Percentiles rank a stretch among this genome's conserved stretches.
Conservation (phyloP, 179 eudicot genomes). For the Beta lomatogona region DNA sequence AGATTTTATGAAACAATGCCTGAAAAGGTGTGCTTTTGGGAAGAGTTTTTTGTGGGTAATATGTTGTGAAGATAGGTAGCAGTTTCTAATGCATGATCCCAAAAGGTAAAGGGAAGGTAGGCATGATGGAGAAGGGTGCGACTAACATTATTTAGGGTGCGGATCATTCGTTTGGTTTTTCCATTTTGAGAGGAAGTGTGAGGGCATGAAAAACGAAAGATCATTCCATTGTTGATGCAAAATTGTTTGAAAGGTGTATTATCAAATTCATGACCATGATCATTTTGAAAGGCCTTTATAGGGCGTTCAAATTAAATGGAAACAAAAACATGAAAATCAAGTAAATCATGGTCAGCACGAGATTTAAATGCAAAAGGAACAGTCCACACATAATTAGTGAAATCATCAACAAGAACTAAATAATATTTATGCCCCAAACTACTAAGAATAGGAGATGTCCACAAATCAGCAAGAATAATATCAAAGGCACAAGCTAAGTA, state of each 20-base stretch:
- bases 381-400: neutral
- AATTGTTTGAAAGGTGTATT: neutral
- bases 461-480: neutral
- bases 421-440: neutral
- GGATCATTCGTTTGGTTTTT: neutral
- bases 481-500: neutral
- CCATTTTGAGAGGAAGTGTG: conserved; percentile 6
- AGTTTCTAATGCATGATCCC: neutral
- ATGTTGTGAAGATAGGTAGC: neutral
- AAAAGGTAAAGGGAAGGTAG: neutral
- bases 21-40: neutral
- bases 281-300: neutral
- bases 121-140: conserved; percentile 1
- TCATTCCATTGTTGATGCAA: neutral
- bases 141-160: neutral
- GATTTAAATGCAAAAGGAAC: neutral
- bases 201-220: neutral
- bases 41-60: neutral
- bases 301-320: neutral
- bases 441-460: neutral
- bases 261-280: conserved; percentile 7
- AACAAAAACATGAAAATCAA: neutral
- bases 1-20: neutral
- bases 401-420: conserved; percentile 1
- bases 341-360: neutral